Conservation (phyloP, 2,329 filamentous ascomycete genomes). For the Exophiala lecanii-corni region DNA sequence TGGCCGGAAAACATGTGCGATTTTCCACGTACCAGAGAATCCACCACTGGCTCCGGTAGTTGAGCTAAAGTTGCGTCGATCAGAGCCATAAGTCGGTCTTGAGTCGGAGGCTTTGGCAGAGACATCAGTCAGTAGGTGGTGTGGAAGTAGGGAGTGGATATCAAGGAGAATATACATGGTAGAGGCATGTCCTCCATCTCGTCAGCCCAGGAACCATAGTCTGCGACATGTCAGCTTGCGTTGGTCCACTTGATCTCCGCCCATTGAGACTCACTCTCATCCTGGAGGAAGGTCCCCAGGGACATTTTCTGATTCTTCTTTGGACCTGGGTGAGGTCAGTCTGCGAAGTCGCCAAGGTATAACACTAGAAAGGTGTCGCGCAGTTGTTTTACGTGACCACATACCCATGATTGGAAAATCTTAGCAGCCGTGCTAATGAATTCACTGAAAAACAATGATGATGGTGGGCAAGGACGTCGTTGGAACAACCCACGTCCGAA, state of each 20-base stretch:
- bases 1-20: too few relatives aligned
- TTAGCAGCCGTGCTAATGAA: constrained; percentile 5
- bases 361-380: too few relatives aligned
- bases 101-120: constrained; percentile 35
- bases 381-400: too few relatives aligned
- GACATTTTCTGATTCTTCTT: constrained; percentile 98
- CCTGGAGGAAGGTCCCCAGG: constrained; percentile 90
- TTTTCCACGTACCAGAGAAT: constrained; percentile 30
- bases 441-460: constrained; percentile 6
- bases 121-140: too few relatives aligned
- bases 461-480: background rate
- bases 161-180: constrained; percentile 55
- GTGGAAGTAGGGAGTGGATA: too few relatives aligned
- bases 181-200: constrained; percentile 87
- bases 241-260: constrained; percentile 9
- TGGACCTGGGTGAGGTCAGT: constrained; percentile 62
- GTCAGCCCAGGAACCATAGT: constrained; percentile 92
- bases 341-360: too few relatives aligned
- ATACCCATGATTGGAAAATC: constrained; percentile 25
- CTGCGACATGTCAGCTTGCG: constrained; percentile 40
- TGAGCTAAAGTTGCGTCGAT: constrained; percentile 45
- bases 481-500: background rate
- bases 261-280: constrained; percentile 66
- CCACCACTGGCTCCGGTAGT: constrained; percentile 33
- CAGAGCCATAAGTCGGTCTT: constrained; percentile 45